Conservation (phyloP, 305 asterid genomes). For the Fraxinus sp. region DNA sequence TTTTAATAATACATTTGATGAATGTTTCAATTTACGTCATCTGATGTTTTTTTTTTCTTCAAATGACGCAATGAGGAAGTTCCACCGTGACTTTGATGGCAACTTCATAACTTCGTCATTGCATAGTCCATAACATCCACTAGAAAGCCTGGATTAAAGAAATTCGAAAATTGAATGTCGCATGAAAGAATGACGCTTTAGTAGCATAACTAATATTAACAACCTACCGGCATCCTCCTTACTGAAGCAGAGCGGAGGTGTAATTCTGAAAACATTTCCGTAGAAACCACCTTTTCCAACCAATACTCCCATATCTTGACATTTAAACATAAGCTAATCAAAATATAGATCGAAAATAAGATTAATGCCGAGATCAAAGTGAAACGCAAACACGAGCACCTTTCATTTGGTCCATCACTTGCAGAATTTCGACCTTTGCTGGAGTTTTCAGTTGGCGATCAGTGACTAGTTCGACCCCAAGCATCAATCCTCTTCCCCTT, state of each 20-base stretch:
- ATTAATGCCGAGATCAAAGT: neutral
- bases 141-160: conserved; percentile 51
- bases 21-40: neutral
- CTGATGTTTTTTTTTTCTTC: neutral
- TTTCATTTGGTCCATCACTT: conserved; percentile 76
- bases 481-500: conserved; percentile 79
- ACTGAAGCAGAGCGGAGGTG: neutral
- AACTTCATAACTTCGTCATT: conserved; percentile 54
- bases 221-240: neutral
- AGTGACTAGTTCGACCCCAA: conserved; percentile 73
- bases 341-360: neutral
- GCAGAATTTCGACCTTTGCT: conserved; percentile 60
- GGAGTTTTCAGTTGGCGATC: conserved; percentile 71
- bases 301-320: neutral
- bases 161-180: neutral
- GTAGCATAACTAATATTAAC: neutral
- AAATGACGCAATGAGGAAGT: neutral
- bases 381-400: conserved; percentile 33
- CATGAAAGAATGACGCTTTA: neutral
- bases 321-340: neutral
- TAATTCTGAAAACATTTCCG: conserved; percentile 4
- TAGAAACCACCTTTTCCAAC: conserved; percentile 5
- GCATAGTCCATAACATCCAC: conserved; percentile 83
- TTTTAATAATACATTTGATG: neutral
- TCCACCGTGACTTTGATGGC: neutral